Evolutionary conservation across 352 stramenopile species (phyloP).

Genomic region (Albugo laibachii): DNA sequence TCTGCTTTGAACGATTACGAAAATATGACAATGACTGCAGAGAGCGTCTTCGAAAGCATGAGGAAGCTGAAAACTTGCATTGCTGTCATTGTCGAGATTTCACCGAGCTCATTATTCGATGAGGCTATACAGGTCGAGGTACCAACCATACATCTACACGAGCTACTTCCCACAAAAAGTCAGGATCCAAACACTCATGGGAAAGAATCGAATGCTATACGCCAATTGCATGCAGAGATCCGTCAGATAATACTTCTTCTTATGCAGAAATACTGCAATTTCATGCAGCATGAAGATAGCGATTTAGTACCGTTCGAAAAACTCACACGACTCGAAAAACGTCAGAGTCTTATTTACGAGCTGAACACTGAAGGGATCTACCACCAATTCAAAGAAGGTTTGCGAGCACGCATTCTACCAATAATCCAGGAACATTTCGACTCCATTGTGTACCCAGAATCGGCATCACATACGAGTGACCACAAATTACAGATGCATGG

Average conservation of each 20-base stretch:
- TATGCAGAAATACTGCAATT: conserved; percentile 44
- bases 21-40: conserved; percentile 4
- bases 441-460: conserved; percentile 11
- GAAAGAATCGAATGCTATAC: conserved; percentile 19
- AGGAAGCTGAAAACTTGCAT: conserved; percentile 13
- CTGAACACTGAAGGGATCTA: conserved; percentile 62
- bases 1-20: conserved; percentile 44
- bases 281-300: conserved; percentile 3
- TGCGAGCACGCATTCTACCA: conserved; percentile 63
- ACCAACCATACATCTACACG: conserved; percentile 16
- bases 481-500: background rate
- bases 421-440: conserved; percentile 28
- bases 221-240: conserved; percentile 37
- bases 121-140: conserved; percentile 12
- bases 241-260: conserved; percentile 26
- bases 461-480: conserved; percentile 5
- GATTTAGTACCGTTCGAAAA: conserved; percentile 1
- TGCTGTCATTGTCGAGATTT: conserved; percentile 12
- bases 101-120: conserved; percentile 17
- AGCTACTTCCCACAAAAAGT: conserved; percentile 30
- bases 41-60: conserved; percentile 3
- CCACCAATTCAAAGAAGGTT: conserved; percentile 61
- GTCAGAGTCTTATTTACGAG: conserved; percentile 48
- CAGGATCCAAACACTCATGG: conserved; percentile 17
- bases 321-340: conserved; percentile 32